These are phyloP conservation scores for Candida hungchunana DNA, from an alignment of 805 yeast species.

Conservation along the genomic window DNA sequence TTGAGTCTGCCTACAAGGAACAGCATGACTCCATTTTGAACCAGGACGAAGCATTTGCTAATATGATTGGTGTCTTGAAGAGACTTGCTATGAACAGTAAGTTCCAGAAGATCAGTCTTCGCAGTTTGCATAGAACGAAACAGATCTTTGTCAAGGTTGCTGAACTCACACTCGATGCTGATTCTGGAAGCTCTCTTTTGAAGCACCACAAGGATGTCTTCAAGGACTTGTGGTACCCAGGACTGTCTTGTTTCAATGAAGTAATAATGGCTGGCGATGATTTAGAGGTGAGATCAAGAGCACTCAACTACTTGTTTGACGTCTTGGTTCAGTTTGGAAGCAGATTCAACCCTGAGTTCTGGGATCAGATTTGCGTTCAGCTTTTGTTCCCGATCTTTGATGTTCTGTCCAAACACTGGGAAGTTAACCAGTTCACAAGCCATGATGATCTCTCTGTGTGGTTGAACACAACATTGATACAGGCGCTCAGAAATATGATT, in stretches of 20 bases:
- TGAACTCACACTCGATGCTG: conserved; percentile 31
- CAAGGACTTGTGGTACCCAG: conserved; percentile 75
- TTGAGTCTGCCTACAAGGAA: conserved; percentile 55
- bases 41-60: conserved; percentile 61
- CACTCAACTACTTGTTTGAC: conserved; percentile 79
- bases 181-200: conserved; percentile 20
- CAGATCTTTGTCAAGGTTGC: conserved; percentile 59
- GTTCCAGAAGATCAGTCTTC: conserved; percentile 77
- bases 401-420: conserved; percentile 73
- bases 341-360: conserved; percentile 66
- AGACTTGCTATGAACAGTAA: conserved; percentile 79
- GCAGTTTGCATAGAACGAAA: conserved; percentile 71
- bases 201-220: conserved; percentile 39
- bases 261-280: conserved; percentile 93
- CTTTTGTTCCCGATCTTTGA: conserved; percentile 88
- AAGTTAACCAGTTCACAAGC: conserved; percentile 56
- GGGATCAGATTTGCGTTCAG: conserved; percentile 78
- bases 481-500: conserved; percentile 86
- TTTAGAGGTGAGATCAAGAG: conserved; percentile 87
- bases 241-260: conserved; percentile 80
- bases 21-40: conserved; percentile 58
- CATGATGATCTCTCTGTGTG: conserved; percentile 91
- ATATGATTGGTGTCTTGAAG: conserved; percentile 70
- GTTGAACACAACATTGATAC: conserved; percentile 94
- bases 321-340: conserved; percentile 75